A percentile compares a stretch with the other conserved stretches of the same genome.
Evolutionary conservation across 495 filamentous ascomycete species (phyloP).

Genomic region (Pyrenopolyporus hunteri): DNA sequence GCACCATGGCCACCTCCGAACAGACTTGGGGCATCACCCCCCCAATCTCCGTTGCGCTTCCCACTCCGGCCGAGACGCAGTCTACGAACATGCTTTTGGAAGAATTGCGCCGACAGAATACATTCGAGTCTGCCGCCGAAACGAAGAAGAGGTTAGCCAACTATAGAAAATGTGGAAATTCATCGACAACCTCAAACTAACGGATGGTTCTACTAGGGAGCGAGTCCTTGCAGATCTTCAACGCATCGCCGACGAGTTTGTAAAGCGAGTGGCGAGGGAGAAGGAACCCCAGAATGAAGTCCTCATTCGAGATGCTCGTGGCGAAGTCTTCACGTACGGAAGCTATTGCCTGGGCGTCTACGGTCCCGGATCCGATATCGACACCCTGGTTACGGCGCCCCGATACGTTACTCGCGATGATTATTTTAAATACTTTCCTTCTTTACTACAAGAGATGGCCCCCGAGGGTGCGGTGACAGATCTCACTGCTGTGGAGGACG

Average conservation of each 20-base stretch:
- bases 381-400: conserved; percentile 89
- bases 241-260: conserved; percentile 80
- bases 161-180: neutral
- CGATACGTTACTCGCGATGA: conserved; percentile 85
- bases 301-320: conserved; percentile 79
- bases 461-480: conserved; percentile 78
- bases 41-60: conserved; percentile 77
- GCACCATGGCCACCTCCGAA: conserved; percentile 40
- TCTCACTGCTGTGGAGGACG: conserved; percentile 84
- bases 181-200: conserved; percentile 3
- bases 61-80: conserved; percentile 74
- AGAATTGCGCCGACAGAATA: conserved; percentile 85
- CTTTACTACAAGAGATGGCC: conserved; percentile 73
- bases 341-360: conserved; percentile 94
- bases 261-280: conserved; percentile 72
- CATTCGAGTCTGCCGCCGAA: conserved; percentile 81
- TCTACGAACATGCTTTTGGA: conserved; percentile 78
- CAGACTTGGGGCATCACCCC: conserved; percentile 77
- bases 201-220: conserved; percentile 32
- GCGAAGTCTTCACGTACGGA: conserved; percentile 92
- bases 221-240: conserved; percentile 73
- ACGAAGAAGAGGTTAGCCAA: conserved; percentile 73
- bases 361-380: conserved; percentile 95
- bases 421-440: conserved; percentile 88
- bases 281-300: conserved; percentile 77